phyloP scores from a whole-genome alignment of 495 filamentous ascomycete species.

The Podospora bellae-mahoneyi region DNA sequence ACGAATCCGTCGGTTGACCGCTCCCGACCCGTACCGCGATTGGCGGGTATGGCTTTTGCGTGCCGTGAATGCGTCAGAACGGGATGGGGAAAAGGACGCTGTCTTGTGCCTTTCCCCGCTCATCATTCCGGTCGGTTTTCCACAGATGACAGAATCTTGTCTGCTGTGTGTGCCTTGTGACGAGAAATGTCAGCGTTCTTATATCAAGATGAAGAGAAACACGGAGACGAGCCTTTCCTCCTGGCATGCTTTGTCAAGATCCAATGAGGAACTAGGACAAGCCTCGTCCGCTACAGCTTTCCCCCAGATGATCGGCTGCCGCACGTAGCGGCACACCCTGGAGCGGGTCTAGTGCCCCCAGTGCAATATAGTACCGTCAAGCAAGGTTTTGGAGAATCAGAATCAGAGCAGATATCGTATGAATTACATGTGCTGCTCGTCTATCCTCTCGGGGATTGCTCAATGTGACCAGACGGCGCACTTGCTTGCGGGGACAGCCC shows the following conservation, averaged over 20 bases:
- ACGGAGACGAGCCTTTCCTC: conserved; percentile 25
- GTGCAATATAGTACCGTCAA: conserved; percentile 21
- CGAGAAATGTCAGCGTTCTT: neutral
- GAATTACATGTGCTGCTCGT: conserved; percentile 4
- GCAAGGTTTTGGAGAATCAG: conserved; percentile 20
- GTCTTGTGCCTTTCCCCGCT: neutral
- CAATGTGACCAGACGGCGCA: conserved; percentile 1
- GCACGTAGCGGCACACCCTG: neutral
- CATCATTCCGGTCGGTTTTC: neutral
- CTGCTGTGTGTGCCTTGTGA: neutral
- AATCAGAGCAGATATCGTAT: neutral
- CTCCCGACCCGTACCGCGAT: conserved; percentile 11
- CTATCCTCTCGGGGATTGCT: neutral
- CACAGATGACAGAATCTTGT: neutral
- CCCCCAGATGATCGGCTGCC: neutral
- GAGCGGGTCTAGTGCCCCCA: neutral
- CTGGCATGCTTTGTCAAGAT: neutral
- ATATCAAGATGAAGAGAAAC: neutral
- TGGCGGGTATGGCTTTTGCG: conserved; percentile 5
- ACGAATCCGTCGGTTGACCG: conserved; percentile 7
- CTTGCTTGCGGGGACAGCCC: neutral
- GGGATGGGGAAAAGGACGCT: too few relatives aligned
- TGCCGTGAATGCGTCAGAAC: neutral
- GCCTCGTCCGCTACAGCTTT: neutral
- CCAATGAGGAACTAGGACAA: neutral